Conservation (phyloP, 225 moss, liverwort and hornwort species). For the Bryum argenteum region DNA sequence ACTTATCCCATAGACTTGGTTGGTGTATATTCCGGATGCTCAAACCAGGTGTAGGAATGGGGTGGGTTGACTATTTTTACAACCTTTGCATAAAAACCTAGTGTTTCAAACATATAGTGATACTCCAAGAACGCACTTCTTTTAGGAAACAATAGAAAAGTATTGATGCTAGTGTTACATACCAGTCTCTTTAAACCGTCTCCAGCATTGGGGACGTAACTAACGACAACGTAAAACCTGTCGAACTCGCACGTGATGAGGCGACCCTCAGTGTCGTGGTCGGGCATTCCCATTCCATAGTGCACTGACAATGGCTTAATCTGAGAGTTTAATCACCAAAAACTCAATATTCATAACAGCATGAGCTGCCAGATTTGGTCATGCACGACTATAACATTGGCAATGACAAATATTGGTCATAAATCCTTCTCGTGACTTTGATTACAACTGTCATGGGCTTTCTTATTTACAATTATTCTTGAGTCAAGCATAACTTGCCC, state of each 20-base stretch:
- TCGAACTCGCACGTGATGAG: slow-evolving; percentile 87
- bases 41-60: too few species aligned
- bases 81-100: not conserved
- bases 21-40: too few species aligned
- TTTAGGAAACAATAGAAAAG: not conserved
- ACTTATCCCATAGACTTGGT: too few species aligned
- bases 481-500: too few species aligned
- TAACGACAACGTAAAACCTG: slow-evolving; percentile 66
- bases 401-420: too few species aligned
- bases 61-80: too few species aligned
- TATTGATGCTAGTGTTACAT: slow-evolving; percentile 3
- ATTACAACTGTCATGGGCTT: too few species aligned
- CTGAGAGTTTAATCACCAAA: slow-evolving; percentile 41
- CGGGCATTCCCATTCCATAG: slow-evolving; percentile 73
- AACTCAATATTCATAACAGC: not conserved
- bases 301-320: slow-evolving; percentile 75
- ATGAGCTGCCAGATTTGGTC: not conserved
- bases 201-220: slow-evolving; percentile 92
- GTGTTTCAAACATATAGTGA: too few species aligned
- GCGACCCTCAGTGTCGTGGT: slow-evolving; percentile 85
- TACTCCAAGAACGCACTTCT: not conserved
- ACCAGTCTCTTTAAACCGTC: slow-evolving; percentile 79
- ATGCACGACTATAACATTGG: too few species aligned
- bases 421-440: too few species aligned
- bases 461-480: too few species aligned